Evolutionary conservation across 1,284 basidiomycete genomes (phyloP).

Genomic region (Microbotryomycetes sp.): DNA sequence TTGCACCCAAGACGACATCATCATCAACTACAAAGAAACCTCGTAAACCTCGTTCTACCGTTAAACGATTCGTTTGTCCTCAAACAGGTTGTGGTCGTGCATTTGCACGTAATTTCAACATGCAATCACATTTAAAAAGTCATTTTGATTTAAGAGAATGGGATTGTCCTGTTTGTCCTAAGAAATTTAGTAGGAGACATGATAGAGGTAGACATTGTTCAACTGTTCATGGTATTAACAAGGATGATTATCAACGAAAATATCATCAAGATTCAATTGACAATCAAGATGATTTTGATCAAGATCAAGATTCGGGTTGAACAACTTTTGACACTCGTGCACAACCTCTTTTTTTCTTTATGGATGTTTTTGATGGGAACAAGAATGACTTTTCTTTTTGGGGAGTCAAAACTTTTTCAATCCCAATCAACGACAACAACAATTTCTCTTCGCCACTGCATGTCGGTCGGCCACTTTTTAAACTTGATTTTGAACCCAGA

Average conservation of each 20-base stretch:
- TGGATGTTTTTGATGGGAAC: no score
- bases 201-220: slow-evolving; percentile 36
- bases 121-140: slow-evolving; percentile 33
- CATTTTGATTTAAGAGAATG: slow-evolving; percentile 33
- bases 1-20: background rate
- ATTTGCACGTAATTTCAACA: slow-evolving; percentile 38
- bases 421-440: background rate
- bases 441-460: background rate
- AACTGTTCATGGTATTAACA: slow-evolving; percentile 30
- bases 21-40: background rate
- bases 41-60: background rate
- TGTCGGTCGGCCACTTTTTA: background rate
- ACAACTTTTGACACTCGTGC: background rate
- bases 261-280: background rate
- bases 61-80: slow-evolving; percentile 21
- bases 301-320: background rate
- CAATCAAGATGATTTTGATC: background rate
- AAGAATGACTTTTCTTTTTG: background rate
- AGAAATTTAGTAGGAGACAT: slow-evolving; percentile 36
- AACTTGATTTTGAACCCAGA: background rate
- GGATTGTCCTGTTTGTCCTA: slow-evolving; percentile 34
- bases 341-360: background rate
- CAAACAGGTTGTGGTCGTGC: slow-evolving; percentile 31
- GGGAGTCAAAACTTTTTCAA: background rate
- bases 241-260: slow-evolving; percentile 13